These are phyloP conservation scores for Xylaria sp. DNA, from an alignment of 2,329 filamentous ascomycete species.

Conservation along the genomic window DNA sequence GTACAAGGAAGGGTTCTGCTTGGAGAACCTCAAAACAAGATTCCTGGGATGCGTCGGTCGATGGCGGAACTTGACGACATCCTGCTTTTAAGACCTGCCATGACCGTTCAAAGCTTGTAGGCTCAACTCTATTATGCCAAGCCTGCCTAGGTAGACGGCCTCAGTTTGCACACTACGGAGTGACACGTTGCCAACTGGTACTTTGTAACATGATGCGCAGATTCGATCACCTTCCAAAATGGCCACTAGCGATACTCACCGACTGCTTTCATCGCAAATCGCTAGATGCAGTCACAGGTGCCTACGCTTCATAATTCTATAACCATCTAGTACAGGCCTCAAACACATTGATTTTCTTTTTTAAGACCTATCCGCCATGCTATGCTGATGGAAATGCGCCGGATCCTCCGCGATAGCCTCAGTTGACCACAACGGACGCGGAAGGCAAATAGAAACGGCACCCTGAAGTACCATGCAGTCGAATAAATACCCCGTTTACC, in stretches of 20 bases:
- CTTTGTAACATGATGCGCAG: not conserved
- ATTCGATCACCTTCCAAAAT: slow-evolving; percentile 17
- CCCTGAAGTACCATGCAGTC: not conserved
- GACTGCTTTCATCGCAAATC: not conserved
- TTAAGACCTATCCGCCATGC: not conserved
- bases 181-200: not conserved
- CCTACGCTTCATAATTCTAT: not conserved
- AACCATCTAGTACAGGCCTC: not conserved
- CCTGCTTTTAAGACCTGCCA: not conserved
- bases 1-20: not conserved
- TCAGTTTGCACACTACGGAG: slow-evolving; percentile 1
- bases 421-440: not conserved
- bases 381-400: not conserved
- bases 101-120: slow-evolving; percentile 3
- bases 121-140: slow-evolving; percentile 19
- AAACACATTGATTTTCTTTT: not conserved
- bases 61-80: slow-evolving; percentile 1
- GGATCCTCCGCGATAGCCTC: not conserved
- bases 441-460: not conserved
- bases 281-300: not conserved
- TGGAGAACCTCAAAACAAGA: slow-evolving; percentile 2
- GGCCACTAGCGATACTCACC: not conserved
- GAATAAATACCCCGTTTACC: not conserved
- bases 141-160: not conserved
- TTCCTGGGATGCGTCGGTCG: not conserved